Evolutionary conservation across 306 rosid genomes (phyloP), one percentile per base, ranked within the genome.

Genomic region (Inga leiocalycina): DNA sequence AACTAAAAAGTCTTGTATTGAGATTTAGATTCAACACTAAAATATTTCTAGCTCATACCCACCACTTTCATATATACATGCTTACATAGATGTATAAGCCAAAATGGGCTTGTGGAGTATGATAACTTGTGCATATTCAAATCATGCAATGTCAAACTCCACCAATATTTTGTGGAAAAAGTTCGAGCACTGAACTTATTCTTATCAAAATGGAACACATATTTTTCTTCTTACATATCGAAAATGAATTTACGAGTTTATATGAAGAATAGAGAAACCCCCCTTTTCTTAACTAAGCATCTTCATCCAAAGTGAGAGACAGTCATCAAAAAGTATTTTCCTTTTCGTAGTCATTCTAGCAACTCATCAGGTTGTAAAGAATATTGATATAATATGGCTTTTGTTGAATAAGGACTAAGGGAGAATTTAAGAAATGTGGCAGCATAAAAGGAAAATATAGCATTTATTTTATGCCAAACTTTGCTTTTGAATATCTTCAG

Each of bases 291-390:
- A 61, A 52, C 27, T 8, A 2, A 19, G 44, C 43, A 69, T 41
- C 78, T 12, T 61, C 70, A 37, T 27, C 7, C 45, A 49, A 8
- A 39, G 3, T 15, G 68, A 45, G 7, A 83, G 51, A 68, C 45
- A 37, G 37, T 35, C 75, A 57, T 66, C 48, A 56, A 15, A 62
- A 14, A 49, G 30, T 56, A 78, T 22, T 71, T 83, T 78, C 83
- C 71, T 64, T 72, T 37, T 83, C 79, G 44, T 73, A 73, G 80
- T 66, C 22, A 13, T 44, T 49, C 30, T 65, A 66, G 80, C 84
- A 79, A 32, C 22, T 43, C 17, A 49, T 4, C 5, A 15, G 71
- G 61, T 64, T 65, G n/a, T 79, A 65, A 79, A 77, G 79, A 49
- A 39, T 30, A 78, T 10, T 65, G 71, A 24, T 52, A 52, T 2